Evolutionary conservation across 176 grass and related monocot species (phyloP).

Genomic region (Bonia amplexicaulis): DNA sequence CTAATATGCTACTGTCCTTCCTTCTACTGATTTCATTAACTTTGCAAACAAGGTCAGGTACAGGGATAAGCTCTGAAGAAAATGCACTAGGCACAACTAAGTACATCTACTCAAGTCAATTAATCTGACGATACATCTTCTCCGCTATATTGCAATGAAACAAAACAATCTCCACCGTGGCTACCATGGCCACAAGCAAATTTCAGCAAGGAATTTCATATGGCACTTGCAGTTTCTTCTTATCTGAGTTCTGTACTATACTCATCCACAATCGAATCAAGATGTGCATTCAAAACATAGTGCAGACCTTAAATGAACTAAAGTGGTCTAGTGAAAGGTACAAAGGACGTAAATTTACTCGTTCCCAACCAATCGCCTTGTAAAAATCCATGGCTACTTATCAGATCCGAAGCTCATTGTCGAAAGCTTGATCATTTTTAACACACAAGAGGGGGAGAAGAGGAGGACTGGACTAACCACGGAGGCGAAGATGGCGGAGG

Average conservation of each 20-base stretch:
- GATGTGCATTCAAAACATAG: not conserved
- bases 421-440: not conserved
- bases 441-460: not conserved
- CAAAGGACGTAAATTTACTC: conserved; percentile 7
- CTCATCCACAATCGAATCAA: not conserved
- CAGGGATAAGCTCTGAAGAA: not conserved
- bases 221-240: not conserved
- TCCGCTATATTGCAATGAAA: not conserved
- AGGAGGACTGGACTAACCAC: conserved; percentile 49
- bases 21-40: not conserved
- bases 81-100: not conserved
- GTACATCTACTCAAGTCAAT: not conserved
- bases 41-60: not conserved
- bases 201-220: not conserved
- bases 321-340: not conserved
- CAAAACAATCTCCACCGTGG: not conserved
- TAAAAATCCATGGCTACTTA: not conserved
- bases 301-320: no score
- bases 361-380: not conserved
- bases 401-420: not conserved
- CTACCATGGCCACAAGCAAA: not conserved
- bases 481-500: conserved; percentile 70
- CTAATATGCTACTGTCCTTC: not conserved
- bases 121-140: not conserved
- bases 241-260: not conserved